Evolutionary conservation across 371 early-diverging fungal genomes (phyloP).

Genomic region (Lichtheimia corymbifera): DNA sequence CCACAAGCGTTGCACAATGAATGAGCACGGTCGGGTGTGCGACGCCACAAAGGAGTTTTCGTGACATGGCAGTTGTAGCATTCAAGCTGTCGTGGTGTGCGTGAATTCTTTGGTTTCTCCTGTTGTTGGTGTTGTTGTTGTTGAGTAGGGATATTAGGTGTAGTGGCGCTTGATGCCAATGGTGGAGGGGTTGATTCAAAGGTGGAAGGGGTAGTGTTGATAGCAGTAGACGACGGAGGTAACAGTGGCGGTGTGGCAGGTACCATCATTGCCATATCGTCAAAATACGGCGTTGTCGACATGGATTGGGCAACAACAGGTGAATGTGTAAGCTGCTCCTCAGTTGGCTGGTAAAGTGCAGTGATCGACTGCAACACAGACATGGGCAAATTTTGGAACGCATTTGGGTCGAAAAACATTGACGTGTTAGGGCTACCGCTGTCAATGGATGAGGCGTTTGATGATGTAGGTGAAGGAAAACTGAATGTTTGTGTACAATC

Average conservation of each 20-base stretch:
- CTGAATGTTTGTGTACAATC: neutral
- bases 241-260: neutral
- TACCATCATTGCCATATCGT: neutral
- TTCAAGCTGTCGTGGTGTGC: constrained; percentile 63
- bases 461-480: constrained; percentile 17
- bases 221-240: constrained; percentile 2
- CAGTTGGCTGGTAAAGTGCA: constrained; percentile 12
- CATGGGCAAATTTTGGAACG: constrained; percentile 32
- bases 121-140: too few relatives aligned
- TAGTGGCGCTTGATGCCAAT: neutral
- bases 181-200: neutral
- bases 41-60: constrained; percentile 82
- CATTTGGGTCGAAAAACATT: constrained; percentile 24
- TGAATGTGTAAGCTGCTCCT: neutral
- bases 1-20: constrained; percentile 88
- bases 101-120: constrained; percentile 8
- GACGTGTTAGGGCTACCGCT: neutral
- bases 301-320: too few relatives aligned
- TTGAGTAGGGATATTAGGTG: neutral
- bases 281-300: neutral
- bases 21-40: constrained; percentile 76
- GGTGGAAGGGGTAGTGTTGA: neutral
- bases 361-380: constrained; percentile 19
- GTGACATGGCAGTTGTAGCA: constrained; percentile 84
- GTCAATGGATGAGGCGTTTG: constrained; percentile 9